A percentile compares a stretch with the other conserved stretches of the same genome.
These are phyloP conservation scores for Globisporangium nodosum DNA, from an alignment of 352 stramenopile species.

Conservation along the genomic window DNA sequence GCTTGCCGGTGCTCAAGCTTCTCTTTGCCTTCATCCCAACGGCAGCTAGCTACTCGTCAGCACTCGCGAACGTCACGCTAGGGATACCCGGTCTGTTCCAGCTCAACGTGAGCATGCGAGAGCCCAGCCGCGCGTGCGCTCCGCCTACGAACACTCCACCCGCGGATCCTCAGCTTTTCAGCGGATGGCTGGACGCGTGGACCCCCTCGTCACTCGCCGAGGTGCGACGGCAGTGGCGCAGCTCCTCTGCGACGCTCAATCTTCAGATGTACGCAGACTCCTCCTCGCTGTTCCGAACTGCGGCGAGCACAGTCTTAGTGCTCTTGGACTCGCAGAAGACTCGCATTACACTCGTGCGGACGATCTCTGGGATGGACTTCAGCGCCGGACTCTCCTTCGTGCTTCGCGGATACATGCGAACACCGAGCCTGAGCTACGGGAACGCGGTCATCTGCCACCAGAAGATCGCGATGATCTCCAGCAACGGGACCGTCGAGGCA, in stretches of 20 bases:
- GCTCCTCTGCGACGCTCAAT: constrained; percentile 11
- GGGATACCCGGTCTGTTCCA: constrained; percentile 21
- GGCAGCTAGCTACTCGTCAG: constrained; percentile 6
- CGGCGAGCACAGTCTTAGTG: constrained; percentile 30
- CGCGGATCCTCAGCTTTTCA: constrained; percentile 26
- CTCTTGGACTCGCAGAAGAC: constrained; percentile 17
- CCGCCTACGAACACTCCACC: constrained; percentile 7
- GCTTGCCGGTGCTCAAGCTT: constrained; percentile 26
- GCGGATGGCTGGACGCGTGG: constrained; percentile 50
- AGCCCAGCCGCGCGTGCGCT: constrained; percentile 34
- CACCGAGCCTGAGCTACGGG: not conserved
- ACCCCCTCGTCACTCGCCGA: constrained; percentile 25
- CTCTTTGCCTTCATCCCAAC: constrained; percentile 18
- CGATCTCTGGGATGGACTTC: constrained; percentile 31
- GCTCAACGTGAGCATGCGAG: constrained; percentile 20
- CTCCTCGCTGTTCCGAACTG: constrained; percentile 30
- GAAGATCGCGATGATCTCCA: constrained; percentile 18
- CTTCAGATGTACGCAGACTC: constrained; percentile 17
- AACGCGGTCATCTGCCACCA: constrained; percentile 20
- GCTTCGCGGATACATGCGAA: constrained; percentile 35
- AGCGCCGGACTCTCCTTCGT: constrained; percentile 33
- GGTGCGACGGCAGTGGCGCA: constrained; percentile 25
- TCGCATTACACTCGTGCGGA: constrained; percentile 17
- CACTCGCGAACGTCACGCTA: constrained; percentile 13
- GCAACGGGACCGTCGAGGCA: constrained; percentile 16